A percentile compares a stretch with the other conserved stretches of the same genome.
Evolutionary conservation across 2,329 filamentous ascomycete genomes (phyloP).

Genomic region (Ophiostoma angusticollis): DNA sequence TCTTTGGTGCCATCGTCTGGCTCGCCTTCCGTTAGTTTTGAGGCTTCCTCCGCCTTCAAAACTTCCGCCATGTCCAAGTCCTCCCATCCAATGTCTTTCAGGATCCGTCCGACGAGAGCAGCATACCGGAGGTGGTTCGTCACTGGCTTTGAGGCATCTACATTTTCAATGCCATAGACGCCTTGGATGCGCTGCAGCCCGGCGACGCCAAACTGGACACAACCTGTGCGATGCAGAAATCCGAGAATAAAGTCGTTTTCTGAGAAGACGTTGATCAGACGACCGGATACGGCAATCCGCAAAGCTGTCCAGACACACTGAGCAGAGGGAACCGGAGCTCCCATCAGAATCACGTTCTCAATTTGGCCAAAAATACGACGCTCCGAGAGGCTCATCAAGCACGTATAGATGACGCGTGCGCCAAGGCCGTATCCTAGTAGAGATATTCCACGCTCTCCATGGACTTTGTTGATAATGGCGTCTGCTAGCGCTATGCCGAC

Average conservation of each 20-base stretch:
- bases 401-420: conserved; percentile 72
- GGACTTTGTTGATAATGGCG: conserved; percentile 65
- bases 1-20: conserved; percentile 3
- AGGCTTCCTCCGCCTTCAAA: conserved; percentile 19
- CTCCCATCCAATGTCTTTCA: conserved; percentile 57
- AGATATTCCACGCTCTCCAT: conserved; percentile 70
- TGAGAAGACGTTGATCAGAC: conserved; percentile 84
- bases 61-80: conserved; percentile 38
- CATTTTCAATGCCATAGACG: conserved; percentile 53
- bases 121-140: conserved; percentile 60
- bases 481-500: conserved; percentile 61
- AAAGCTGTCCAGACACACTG: conserved; percentile 63
- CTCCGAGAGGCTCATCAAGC: conserved; percentile 67
- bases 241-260: conserved; percentile 78
- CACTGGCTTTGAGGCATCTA: conserved; percentile 52
- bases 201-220: conserved; percentile 70
- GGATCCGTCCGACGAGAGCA: conserved; percentile 50
- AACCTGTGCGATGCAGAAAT: conserved; percentile 75
- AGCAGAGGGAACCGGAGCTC: conserved; percentile 63
- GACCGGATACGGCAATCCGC: conserved; percentile 65
- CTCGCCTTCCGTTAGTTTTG: conserved; percentile 19
- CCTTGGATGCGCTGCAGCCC: conserved; percentile 64
- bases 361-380: conserved; percentile 73
- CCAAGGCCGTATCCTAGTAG: conserved; percentile 74
- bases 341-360: conserved; percentile 76